phyloP scores from a whole-genome alignment of 139 green algal species.

The Coelastrella sp. region DNA sequence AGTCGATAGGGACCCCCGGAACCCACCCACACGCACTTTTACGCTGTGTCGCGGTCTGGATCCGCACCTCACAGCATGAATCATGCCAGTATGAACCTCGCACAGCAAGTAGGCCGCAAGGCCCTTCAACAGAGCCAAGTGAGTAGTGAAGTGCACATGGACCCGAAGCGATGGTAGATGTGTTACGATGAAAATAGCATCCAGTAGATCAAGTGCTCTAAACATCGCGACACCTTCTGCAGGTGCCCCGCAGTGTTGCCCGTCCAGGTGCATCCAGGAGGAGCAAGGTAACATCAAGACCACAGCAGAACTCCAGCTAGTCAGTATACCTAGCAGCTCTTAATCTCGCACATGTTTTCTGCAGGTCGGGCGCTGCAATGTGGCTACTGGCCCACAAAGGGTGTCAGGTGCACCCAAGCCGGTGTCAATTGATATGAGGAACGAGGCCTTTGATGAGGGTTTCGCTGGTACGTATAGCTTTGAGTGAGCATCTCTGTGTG shows the following conservation, averaged over 20 bases:
- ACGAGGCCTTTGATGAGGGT: conserved; percentile 53
- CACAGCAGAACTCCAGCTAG: too few species aligned
- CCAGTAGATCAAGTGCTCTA: not conserved
- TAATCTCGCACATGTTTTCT: too few species aligned
- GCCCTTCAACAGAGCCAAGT: not conserved
- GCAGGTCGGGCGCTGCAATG: conserved; percentile 56
- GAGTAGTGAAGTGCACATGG: too few species aligned
- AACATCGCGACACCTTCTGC: not conserved
- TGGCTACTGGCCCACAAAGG: conserved; percentile 59
- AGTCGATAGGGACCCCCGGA: not conserved
- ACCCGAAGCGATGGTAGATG: too few species aligned
- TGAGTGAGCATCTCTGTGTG: too few species aligned
- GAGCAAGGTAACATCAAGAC: too few species aligned
- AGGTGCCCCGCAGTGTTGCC: conserved; percentile 13
- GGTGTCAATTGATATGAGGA: conserved; percentile 62
- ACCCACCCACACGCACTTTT: not conserved
- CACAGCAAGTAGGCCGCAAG: conserved; percentile 5
- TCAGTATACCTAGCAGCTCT: too few species aligned
- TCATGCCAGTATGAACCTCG: conserved; percentile 14
- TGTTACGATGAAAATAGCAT: too few species aligned
- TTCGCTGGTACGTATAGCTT: not conserved
- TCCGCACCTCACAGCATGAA: conserved; percentile 2
- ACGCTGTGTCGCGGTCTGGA: not conserved
- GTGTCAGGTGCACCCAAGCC: conserved; percentile 44
- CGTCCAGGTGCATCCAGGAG: not conserved